Evolutionary conservation across 2,329 filamentous ascomycete species (phyloP), one percentile per base, ranked within the genome.

Genomic region (Gaeumannomyces sp.): DNA sequence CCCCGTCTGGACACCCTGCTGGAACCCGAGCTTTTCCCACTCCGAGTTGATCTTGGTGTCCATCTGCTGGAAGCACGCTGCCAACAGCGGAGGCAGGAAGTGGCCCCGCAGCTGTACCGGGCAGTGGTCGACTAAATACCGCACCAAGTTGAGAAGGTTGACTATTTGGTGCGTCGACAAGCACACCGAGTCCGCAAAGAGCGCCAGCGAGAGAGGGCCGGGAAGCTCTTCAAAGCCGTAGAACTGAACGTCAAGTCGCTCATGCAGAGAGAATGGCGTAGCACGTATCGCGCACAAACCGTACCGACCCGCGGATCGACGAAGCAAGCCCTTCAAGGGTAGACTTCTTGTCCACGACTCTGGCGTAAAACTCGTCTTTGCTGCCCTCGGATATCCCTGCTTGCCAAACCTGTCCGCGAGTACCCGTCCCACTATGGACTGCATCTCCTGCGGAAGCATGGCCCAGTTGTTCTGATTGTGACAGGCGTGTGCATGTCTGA

Each of bases 391-490:
- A 98, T 62, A 99, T 99, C 13, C 95, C 95, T 8, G 93, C 92
- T 80, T 99, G 95, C 95, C 95, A 99, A 99, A 99, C 29, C 95
- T 85, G 76, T 99, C 95, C 19, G 93, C 96, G 28, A 99, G 79
- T 27, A 98, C 92, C 28, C 91, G 86, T 59, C 87, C 85, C 56
- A 98, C 90, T 63, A 96, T 86, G 6, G 83, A 79, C 66, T 88
- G 88, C 81, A 96, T 89, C 58, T 96, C 92, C 14, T 80, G 75
- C 1, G 93, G 89, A 22, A 97, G 78, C 38, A 88, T 85, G 13
- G 83, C 81, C 94, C 95, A 99, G 72, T 93, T 96, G 27, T 85
- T 81, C 1, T 91, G 86, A 71, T 97, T 93, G 73, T 97, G 93
- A 67, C 96, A 93, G 1, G 92, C 91, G 77, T 98, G 94, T 0